Conservation (phyloP, 2,329 filamentous ascomycete species). For the Annulohypoxylon truncatum region DNA sequence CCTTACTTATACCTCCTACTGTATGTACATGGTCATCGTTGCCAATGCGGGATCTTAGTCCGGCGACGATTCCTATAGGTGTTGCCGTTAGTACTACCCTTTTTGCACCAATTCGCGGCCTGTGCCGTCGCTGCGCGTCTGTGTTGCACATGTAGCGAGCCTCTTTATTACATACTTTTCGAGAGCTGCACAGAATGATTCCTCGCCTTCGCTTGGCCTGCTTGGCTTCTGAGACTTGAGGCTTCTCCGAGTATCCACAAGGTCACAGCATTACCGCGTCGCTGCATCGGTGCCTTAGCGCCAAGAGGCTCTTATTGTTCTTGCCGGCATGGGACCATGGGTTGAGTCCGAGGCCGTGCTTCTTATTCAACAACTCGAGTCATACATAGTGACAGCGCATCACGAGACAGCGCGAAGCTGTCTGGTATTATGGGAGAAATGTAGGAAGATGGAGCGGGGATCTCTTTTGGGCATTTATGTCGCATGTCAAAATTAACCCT, state of each 20-base stretch:
- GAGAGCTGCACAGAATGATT: slow-evolving; percentile 9
- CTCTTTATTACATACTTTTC: slow-evolving; percentile 26
- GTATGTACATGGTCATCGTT: slow-evolving; percentile 6
- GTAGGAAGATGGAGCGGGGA: slow-evolving; percentile 23
- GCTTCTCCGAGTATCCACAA: slow-evolving; percentile 17
- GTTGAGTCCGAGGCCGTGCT: slow-evolving; percentile 11
- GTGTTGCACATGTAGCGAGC: slow-evolving; percentile 23
- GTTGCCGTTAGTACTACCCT: slow-evolving; percentile 4
- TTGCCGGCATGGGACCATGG: slow-evolving; percentile 14
- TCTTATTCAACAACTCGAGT: slow-evolving; percentile 13
- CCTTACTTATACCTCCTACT: slow-evolving; percentile 24
- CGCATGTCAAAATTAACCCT: slow-evolving; percentile 21
- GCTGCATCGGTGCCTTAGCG: slow-evolving; percentile 22
- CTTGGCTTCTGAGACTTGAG: neutral
- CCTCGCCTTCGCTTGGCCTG: neutral
- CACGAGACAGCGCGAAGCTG: slow-evolving; percentile 27
- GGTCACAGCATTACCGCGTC: slow-evolving; percentile 6
- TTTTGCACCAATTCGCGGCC: slow-evolving; percentile 11
- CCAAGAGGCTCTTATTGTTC: slow-evolving; percentile 29
- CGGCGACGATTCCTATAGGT: slow-evolving; percentile 32
- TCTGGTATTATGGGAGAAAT: slow-evolving; percentile 5
- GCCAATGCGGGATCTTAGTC: slow-evolving; percentile 22
- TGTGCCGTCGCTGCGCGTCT: slow-evolving; percentile 8
- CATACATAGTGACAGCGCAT: slow-evolving; percentile 27
- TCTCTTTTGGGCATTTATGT: slow-evolving; percentile 31